Evolutionary conservation across 495 filamentous ascomycete genomes (phyloP), one percentile per base, ranked within the genome.

Genomic region (Peziza echinospora): DNA sequence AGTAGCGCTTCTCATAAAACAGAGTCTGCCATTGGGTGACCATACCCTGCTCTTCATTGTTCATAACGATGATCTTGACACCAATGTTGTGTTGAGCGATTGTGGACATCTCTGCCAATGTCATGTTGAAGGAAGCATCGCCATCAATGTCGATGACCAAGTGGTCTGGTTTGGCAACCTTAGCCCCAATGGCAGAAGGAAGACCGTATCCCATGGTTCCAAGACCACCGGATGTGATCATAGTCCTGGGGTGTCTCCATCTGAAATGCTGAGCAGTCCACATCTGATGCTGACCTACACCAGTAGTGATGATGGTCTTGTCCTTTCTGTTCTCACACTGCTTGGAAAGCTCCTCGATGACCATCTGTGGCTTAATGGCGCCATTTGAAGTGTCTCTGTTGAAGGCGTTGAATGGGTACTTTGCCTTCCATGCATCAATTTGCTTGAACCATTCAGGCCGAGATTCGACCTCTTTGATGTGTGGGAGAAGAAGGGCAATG

Each of bases 21-120:
- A 93, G 70, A 51, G 76, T 78, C 61, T 93, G 87, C 82, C 85
- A 91, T 64, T 94, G 85, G 3, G 87, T 92, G 3, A 94, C 84
- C 87, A 94, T 96, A 46, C 81, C 81, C 62, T 93, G 86, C 61
- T 92, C 85, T 63, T 93, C 86, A 60, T 96, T 96, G 64, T 94
- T 96, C 5, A 96, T 63, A 37, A 96, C 66, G 50, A 96, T 77
- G 43, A 94, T 67, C 68, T 94, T 94, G 61, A 89, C 76, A 42
- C 78, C 84, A 60, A 93, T 87, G 62, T 86, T 78, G 67, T 93
- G 93, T 60, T 94, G 84, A 13, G 75, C 71, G 19, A 82, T 83
- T 0, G 87, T 93, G n/a, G 75, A 75, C 47, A 96, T 70, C 62
- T 94, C 87, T 5, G 83, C 85, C 42, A 93, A 68, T 21, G 87